Base-by-base conservation (phyloP, 495 filamentous ascomycete genomes). In the Annulohypoxylon bovei region DNA sequence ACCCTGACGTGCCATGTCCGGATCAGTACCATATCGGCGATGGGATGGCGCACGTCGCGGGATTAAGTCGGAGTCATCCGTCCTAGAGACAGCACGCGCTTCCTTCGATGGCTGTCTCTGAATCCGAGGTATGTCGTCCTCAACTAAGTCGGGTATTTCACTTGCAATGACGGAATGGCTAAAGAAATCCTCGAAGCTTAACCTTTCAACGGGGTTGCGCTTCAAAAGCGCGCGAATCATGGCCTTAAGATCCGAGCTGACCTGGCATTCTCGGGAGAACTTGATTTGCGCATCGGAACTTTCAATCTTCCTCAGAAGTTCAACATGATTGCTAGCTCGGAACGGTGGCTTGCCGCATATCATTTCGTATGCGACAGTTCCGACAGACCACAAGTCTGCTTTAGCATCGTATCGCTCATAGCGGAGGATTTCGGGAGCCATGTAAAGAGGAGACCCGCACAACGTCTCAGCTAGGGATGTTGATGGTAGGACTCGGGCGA, bases 381-480 rank as follows among this genome's bases (percentile, higher is more conserved):
- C 95, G 37, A 97, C 92, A 20, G 95, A 99, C 95, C 95, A 99
- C 35, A 99, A 81, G 83, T 99, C 95, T 40, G 94, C 95, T 76
- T 94, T 96, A 46, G 94, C 93, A 81, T 97, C 95, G 78, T 99
- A 99, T 77, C 94, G 94, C 76, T 99, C 94, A 72, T 98, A 99
- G 42, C 94, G 89, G 42, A 99, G 87, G 64, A 99, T 99, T 80
- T 99, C 95, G 1, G 95, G 95, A 1, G 95, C 95, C 95, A 99
- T 99, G 80, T 99, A 99, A 23, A 99, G 85, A 12, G 95, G 95
- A n/a, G 95, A 99, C 32, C 95, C 95, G 78, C 95, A 99, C 5
- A 99, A 85, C 2, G 95, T 99, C 76, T 99, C 95, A 6, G 95
- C 95, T 44, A 99, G 83, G 1, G 95, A 93, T 0, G 95, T 94